A percentile compares a stretch with the other conserved stretches of the same genome.
Evolutionary conservation across 1,284 basidiomycete species (phyloP).

Genomic region (Cerrena zonata): DNA sequence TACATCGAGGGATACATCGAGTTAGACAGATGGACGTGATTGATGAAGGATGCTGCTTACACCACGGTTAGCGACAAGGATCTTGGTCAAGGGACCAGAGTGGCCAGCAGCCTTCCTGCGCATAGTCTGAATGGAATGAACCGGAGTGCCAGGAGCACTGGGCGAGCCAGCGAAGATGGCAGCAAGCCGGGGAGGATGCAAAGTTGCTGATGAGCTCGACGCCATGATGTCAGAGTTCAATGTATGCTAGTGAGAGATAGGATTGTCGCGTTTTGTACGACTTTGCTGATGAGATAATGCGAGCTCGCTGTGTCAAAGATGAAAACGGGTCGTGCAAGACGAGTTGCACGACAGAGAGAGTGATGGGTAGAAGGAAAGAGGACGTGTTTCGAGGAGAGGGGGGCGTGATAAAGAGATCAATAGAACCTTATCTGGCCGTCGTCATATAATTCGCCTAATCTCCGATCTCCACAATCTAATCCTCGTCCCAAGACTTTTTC

Average conservation of each 20-base stretch:
- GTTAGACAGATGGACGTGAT: constrained; percentile 2
- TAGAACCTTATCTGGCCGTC: constrained; percentile 6
- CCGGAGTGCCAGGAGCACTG: constrained; percentile 72
- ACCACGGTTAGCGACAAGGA: constrained; percentile 93
- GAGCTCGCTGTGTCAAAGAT: not conserved
- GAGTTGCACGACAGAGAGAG: not conserved
- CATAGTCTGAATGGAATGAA: constrained; percentile 86
- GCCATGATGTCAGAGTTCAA: constrained; percentile 9
- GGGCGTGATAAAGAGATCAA: constrained; percentile 5
- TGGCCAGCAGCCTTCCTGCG: constrained; percentile 88
- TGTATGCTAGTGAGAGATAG: constrained; percentile 1
- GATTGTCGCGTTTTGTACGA: not conserved
- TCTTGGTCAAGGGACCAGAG: constrained; percentile 85
- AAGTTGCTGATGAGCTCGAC: constrained; percentile 24
- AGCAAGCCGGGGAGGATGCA: constrained; percentile 71
- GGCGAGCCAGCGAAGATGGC: constrained; percentile 66
- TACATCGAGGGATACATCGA: not conserved
- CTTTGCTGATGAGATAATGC: not conserved
- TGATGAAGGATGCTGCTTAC: constrained; percentile 41
- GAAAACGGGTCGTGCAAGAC: not conserved
- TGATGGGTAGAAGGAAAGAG: not conserved
- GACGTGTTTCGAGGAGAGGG: not conserved
- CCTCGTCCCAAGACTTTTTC: not conserved
- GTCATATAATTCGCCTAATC: too few relatives aligned
- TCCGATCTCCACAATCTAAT: not conserved